Base-by-base conservation (phyloP, 1,284 basidiomycete species). In the Ustilago loliicola region DNA sequence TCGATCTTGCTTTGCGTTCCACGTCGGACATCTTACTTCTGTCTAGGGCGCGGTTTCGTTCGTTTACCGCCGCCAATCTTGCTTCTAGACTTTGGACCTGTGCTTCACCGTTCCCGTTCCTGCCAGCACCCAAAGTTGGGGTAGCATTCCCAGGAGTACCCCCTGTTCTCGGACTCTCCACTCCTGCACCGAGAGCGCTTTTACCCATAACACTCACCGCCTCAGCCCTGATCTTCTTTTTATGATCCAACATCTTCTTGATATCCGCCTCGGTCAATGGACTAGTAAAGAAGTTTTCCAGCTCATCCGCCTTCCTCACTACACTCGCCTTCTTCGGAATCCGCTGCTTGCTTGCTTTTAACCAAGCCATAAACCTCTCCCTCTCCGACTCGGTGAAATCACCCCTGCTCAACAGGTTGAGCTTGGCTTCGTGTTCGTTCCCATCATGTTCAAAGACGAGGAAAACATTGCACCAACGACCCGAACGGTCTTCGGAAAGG, bases 1-100 rank as follows among this genome's bases (percentile, higher is more conserved):
- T 54, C 77, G 92, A 91, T 9, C 90, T 87, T 70, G 92, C 82
- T 53, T 81, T 82, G 1, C 91, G 84, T 87, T 96, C 94, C 0
- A 93, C 92, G 75, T 90, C 91, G 56, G 92, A 89, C 70, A 95
- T 91, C 1, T 91, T 90, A 80, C 94, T 94, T 71, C 91, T 82
- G 69, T 96, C 96, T 53, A 92, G 91, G 77, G 90, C 90, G 48
- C 93, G 90, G 85, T 98, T 96, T 59, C 94, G 90, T 87, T 95
- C 94, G 85, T 96, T 96, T 69, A 97, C 92, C 84, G 88, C 91
- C 21, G 92, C 90, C 34, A 96, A 78, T 90, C 87, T 68, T 91
- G 91, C 50, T 88, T 88, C 73, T 88, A 87, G 7, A 88, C 86
- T 65, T 47, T 77, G 53, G 1, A 54, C 25, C 19, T 45, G 32